phyloP scores from a whole-genome alignment of 1,284 basidiomycete species.

The Apiotrichum domesticum region DNA sequence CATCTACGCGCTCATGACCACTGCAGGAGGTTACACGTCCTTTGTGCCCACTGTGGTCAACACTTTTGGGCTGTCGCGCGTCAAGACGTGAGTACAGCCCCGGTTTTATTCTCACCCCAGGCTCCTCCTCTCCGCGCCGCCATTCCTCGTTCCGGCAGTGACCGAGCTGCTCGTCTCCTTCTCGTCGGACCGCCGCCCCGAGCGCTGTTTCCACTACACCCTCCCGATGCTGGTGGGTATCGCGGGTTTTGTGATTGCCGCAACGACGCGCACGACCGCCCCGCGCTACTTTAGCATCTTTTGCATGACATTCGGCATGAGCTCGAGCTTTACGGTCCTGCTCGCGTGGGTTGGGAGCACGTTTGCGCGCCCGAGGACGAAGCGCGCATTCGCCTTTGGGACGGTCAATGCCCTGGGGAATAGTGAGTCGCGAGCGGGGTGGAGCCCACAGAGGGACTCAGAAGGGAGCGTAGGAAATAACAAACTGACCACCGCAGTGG shows the following conservation, averaged over 20 bases:
- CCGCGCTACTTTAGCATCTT: conserved; percentile 32
- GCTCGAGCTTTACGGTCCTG: conserved; percentile 31
- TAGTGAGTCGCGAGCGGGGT: conserved; percentile 3
- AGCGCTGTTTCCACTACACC: conserved; percentile 43
- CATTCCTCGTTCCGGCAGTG: conserved; percentile 30
- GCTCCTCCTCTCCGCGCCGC: conserved; percentile 34
- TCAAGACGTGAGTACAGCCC: conserved; percentile 9
- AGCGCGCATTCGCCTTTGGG: conserved; percentile 35
- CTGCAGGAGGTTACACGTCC: conserved; percentile 26
- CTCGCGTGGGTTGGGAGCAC: conserved; percentile 36
- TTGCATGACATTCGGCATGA: conserved; percentile 30
- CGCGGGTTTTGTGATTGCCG: conserved; percentile 30
- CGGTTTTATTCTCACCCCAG: conserved; percentile 8
- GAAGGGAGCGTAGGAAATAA: background rate
- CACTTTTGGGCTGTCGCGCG: conserved; percentile 29
- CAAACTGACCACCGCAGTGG: conserved; percentile 8
- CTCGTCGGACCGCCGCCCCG: conserved; percentile 25
- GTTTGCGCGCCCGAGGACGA: conserved; percentile 33
- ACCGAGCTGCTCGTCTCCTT: conserved; percentile 30
- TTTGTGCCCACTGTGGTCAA: conserved; percentile 30
- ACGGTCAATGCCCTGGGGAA: conserved; percentile 34
- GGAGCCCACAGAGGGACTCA: no score
- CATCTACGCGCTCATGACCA: conserved; percentile 18
- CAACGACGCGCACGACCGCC: conserved; percentile 23
- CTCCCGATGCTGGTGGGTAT: conserved; percentile 40